A percentile compares a stretch with the other conserved stretches of the same genome.
phyloP scores from a whole-genome alignment of 75 land plant genomes.

The Azolla pinnata region DNA sequence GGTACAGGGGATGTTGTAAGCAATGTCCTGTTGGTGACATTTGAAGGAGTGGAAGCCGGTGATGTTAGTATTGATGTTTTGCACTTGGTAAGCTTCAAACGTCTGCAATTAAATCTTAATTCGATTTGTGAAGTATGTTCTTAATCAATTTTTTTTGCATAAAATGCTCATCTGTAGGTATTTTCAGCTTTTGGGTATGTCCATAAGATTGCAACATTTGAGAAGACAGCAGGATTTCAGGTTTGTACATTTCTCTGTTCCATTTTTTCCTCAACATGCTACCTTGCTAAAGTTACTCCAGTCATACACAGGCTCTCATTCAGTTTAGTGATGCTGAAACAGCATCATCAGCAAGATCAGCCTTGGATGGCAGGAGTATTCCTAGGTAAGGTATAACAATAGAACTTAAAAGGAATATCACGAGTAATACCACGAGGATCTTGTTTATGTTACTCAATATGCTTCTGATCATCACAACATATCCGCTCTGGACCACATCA shows the following conservation, averaged over 20 bases:
- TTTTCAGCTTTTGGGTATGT: slow-evolving; percentile 41
- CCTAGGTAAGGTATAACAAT: slow-evolving; percentile 47
- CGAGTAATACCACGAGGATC: no score
- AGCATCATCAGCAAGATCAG: slow-evolving; percentile 49
- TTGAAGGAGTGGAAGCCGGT: slow-evolving; percentile 89
- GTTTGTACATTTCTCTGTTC: slow-evolving; percentile 12
- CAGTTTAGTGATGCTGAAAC: slow-evolving; percentile 60
- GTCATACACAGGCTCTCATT: slow-evolving; percentile 73
- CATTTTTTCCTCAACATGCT: no score
- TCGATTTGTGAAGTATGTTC: neutral
- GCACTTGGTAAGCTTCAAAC: slow-evolving; percentile 90
- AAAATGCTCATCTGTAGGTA: slow-evolving; percentile 12
- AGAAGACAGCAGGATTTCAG: slow-evolving; percentile 81
- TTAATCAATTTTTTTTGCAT: neutral
- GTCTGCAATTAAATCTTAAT: neutral
- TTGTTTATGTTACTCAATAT: no score
- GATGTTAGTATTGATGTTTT: slow-evolving; percentile 95
- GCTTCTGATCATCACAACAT: no score
- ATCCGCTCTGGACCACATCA: no score
- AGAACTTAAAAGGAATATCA: no score
- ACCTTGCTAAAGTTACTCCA: no score
- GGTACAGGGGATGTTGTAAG: slow-evolving; percentile 75
- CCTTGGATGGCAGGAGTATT: slow-evolving; percentile 71
- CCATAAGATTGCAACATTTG: slow-evolving; percentile 50
- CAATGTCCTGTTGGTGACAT: slow-evolving; percentile 86